Evolutionary conservation across 257 asterid species (phyloP), one percentile per base, ranked within the genome.

Genomic region (Nicotiana benthamiana): DNA sequence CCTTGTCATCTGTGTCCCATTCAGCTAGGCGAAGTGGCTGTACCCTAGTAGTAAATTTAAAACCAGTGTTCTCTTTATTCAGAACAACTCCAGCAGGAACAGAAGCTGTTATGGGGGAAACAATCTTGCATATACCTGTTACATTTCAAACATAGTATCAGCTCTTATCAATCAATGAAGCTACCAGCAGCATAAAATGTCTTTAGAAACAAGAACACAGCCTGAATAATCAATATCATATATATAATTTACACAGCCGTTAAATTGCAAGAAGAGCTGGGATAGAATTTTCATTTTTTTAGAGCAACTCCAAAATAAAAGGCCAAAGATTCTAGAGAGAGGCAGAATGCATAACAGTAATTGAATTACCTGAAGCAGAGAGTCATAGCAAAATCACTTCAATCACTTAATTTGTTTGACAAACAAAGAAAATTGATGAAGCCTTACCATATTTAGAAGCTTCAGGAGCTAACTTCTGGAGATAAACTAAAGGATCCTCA

Each of bases 21-120:
- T 94, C 98, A 72, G 97, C 95, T 86, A 96, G 89, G 43, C 99
- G 97, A 85, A 96, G 96, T 26, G 99, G 99, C 87, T 96, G 99
- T 83, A 96, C 98, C 87, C 97, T 88, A 74, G 99, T 96, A 32
- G 98, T 92, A 86, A 96, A 96, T 90, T 90, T 96, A 86, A 94
- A 96, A 72, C 97, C 95, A 84, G 86, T 85, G 77, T 91, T 91
- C 83, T 96, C 99, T 88, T 94, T 96, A 92, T 88, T 90, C 83
- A 96, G 92, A 65, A 96, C 99, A 54, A 90, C 86, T 26, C 97
- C 98, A 88, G 99, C 99, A 81, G 99, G 97, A 88, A 94, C 97
- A 83, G 93, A 88, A 84, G 97, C 95, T 84, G 81, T 87, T 83
- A 96, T 83, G n/a, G 99, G 99, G 80, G 98, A 92, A 66, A 95